Conservation (phyloP, 805 yeast genomes). For the Ogataea salicorniae region DNA sequence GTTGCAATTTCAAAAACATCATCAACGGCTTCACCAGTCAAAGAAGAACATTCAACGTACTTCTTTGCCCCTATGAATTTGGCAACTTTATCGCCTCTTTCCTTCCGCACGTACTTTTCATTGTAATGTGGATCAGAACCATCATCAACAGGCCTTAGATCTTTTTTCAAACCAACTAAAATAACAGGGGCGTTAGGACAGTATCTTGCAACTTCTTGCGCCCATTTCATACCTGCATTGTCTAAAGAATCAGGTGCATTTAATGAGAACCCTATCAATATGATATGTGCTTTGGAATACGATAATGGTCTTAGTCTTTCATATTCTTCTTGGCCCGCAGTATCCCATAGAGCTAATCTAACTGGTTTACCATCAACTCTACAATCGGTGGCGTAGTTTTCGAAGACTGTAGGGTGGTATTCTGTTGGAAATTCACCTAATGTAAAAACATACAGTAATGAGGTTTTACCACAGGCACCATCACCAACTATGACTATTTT, state of each 20-base stretch:
- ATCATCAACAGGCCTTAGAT: conserved; percentile 47
- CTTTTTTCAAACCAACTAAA: conserved; percentile 81
- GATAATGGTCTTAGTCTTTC: conserved; percentile 85
- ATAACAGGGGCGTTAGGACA: conserved; percentile 78
- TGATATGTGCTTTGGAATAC: conserved; percentile 81
- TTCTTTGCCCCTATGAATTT: conserved; percentile 74
- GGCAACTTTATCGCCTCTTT: conserved; percentile 68
- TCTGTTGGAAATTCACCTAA: conserved; percentile 90
- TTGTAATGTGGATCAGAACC: conserved; percentile 30
- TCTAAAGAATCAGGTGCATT: conserved; percentile 80
- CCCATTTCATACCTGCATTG: conserved; percentile 84
- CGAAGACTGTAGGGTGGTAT: conserved; percentile 92
- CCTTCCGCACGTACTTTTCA: conserved; percentile 44
- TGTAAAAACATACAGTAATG: conserved; percentile 84
- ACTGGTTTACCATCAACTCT: conserved; percentile 92
- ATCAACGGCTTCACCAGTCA: conserved; percentile 93
- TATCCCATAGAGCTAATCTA: conserved; percentile 86
- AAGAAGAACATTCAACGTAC: conserved; percentile 83
- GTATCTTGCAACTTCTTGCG: conserved; percentile 70
- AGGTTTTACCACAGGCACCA: conserved; percentile 94
- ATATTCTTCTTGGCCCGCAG: conserved; percentile 96
- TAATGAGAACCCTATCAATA: conserved; percentile 79
- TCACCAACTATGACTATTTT: conserved; percentile 90
- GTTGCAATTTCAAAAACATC: conserved; percentile 91
- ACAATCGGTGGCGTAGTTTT: conserved; percentile 90